Evolutionary conservation across 148 eudicot species (phyloP), one percentile per base, ranked within the genome.

Genomic region (Chenopodium suecicum): DNA sequence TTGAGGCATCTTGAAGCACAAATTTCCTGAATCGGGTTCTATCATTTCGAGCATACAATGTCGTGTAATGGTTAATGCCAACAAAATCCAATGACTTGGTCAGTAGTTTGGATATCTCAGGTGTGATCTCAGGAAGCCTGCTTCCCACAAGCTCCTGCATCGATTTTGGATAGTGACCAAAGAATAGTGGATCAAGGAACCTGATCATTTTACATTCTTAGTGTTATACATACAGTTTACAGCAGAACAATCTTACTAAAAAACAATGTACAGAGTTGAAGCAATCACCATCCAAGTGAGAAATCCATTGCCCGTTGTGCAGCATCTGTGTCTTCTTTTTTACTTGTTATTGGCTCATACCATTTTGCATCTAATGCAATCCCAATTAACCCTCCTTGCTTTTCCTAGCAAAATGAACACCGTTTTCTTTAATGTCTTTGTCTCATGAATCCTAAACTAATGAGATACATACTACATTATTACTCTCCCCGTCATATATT

Each of bases 151-250:
- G 84, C 74, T 85, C 85, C 86, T 88, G 88, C 99, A 96, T 94
- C 23, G 98, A 92, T 65, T 83, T 82, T 79, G 99, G 99, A 84
- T 96, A 96, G 32, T 87, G 34, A n/a, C 97, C 99, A 52, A 88
- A 86, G 85, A 91, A 76, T 62, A 96, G 91, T 34, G 99, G 99
- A 89, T 94, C 98, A 71, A 96, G 94, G 80, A 96, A 94, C 99
- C 99, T 96, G 93, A 52, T 78, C 41, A 46, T 79, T 74, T 82
- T 76, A 86, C 69, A 70, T 75, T 29, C n/a, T 62, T 46, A 66
- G 27, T 78, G 87, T 85, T 76, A 86, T 41, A 37, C 41, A 37
- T 60, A 79, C 14, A 31, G 41, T 54, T 73, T 65, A n/a, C 2
- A 46, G 31, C 31, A 31, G 8, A 76, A 19, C 12, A 25, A 48